Percentiles rank a stretch among this genome's conserved stretches.
These are phyloP conservation scores for Lecanicillium sp. DNA, from an alignment of 2,329 filamentous ascomycete species.

Conservation along the genomic window DNA sequence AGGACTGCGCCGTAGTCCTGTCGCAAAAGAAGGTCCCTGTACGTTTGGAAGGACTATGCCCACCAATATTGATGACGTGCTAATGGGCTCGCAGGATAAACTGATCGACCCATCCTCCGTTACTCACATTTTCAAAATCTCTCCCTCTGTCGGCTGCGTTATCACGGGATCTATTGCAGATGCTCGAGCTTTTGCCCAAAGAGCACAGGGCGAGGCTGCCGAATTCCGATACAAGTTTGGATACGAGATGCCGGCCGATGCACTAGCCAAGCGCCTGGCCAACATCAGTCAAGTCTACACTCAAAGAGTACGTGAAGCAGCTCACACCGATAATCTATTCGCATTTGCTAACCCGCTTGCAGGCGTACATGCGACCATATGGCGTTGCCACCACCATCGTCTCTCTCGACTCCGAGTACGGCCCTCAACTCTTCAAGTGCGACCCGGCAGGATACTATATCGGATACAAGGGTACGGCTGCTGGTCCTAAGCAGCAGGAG, in stretches of 20 bases:
- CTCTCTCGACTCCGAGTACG: conserved; percentile 84
- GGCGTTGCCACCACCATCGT: conserved; percentile 94
- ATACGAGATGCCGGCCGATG: conserved; percentile 99
- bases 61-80: conserved; percentile 7
- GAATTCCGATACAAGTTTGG: conserved; percentile 98
- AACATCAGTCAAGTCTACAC: conserved; percentile 99
- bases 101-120: conserved; percentile 96
- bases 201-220: conserved; percentile 89
- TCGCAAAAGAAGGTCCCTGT: conserved; percentile 99
- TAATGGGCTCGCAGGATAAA: conserved; percentile 65
- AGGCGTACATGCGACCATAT: conserved; percentile 95
- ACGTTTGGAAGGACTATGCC: conserved; percentile 32
- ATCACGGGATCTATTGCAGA: conserved; percentile 99
- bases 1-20: conserved; percentile 92
- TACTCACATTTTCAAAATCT: conserved; percentile 95
- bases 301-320: conserved; percentile 59
- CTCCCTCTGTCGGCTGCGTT: conserved; percentile 91
- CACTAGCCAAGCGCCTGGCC: conserved; percentile 88
- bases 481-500: conserved; percentile 97
- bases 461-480: conserved; percentile 96
- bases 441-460: conserved; percentile 97
- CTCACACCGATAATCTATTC: conserved; percentile 17
- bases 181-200: conserved; percentile 84
- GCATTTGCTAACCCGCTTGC: neutral
- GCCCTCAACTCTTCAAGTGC: conserved; percentile 95